phyloP scores from a whole-genome alignment of 352 stramenopile species.

The Pythium sp. region DNA sequence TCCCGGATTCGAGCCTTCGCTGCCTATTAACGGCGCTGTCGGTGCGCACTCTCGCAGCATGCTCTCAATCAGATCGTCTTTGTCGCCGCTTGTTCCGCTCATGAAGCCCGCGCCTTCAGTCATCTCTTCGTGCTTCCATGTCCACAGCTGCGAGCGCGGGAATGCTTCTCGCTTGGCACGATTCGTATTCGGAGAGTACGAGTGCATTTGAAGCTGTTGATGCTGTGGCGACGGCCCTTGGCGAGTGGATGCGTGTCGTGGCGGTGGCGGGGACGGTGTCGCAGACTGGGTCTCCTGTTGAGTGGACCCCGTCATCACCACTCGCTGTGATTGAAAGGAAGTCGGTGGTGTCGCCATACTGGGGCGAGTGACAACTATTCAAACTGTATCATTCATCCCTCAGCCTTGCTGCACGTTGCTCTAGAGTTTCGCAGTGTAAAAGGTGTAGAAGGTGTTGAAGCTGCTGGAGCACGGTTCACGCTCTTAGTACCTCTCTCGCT shows the following conservation, averaged over 20 bases:
- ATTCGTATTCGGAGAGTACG: slow-evolving; percentile 12
- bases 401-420: not conserved
- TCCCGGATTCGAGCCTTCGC: slow-evolving; percentile 7
- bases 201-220: not conserved
- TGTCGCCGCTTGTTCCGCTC: not conserved
- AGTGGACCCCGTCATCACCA: not conserved
- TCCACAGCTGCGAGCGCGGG: slow-evolving; percentile 58
- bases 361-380: too few relatives aligned
- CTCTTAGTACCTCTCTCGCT: too few relatives aligned
- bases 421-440: not conserved
- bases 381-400: not conserved
- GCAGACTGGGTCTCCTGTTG: not conserved
- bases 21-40: slow-evolving; percentile 11
- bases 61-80: slow-evolving; percentile 49
- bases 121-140: slow-evolving; percentile 33
- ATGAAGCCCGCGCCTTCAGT: not conserved
- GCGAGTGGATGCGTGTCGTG: not conserved
- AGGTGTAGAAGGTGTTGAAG: not conserved
- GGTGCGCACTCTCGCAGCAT: slow-evolving; percentile 54
- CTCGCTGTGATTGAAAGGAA: slow-evolving; percentile 1
- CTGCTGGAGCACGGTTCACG: not conserved
- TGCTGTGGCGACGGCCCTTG: not conserved
- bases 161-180: slow-evolving; percentile 35
- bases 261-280: slow-evolving; percentile 5
- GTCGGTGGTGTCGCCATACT: not conserved